Conservation (phyloP, 2,329 filamentous ascomycete species). For the Cercospora sesami region DNA sequence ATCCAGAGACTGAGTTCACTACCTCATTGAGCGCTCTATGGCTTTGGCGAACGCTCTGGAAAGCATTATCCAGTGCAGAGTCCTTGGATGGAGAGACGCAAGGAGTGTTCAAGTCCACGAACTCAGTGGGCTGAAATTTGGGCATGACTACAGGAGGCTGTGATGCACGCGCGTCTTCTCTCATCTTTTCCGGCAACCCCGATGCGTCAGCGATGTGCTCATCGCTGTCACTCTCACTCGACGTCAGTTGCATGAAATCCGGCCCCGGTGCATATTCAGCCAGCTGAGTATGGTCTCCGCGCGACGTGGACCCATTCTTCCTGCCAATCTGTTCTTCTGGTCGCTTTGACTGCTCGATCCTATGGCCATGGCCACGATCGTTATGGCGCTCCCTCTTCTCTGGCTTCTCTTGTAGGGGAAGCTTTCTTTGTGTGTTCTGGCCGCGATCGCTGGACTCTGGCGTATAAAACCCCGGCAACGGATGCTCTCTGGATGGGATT, state of each 20-base stretch:
- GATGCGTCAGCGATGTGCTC: background rate
- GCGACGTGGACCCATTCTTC: background rate
- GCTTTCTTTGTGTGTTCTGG: background rate
- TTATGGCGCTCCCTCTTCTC: background rate
- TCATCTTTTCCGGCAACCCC: background rate
- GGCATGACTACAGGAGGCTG: background rate
- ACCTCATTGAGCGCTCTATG: background rate
- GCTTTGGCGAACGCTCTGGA: background rate
- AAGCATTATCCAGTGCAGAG: background rate
- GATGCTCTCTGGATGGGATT: background rate
- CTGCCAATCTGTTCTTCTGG: background rate
- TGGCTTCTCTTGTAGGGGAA: background rate
- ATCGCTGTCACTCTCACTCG: background rate
- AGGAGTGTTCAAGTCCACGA: background rate
- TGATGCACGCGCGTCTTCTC: background rate
- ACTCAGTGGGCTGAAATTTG: background rate
- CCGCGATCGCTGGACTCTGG: background rate
- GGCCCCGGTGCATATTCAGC: background rate
- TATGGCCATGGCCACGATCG: background rate
- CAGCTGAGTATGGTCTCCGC: background rate
- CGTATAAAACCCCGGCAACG: background rate
- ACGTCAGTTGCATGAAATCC: conserved; percentile 10
- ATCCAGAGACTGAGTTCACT: background rate
- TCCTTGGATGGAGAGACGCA: background rate
- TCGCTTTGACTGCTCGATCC: background rate